Evolutionary conservation across 2,329 filamentous ascomycete species (phyloP).

Genomic region (Phoma sp.): DNA sequence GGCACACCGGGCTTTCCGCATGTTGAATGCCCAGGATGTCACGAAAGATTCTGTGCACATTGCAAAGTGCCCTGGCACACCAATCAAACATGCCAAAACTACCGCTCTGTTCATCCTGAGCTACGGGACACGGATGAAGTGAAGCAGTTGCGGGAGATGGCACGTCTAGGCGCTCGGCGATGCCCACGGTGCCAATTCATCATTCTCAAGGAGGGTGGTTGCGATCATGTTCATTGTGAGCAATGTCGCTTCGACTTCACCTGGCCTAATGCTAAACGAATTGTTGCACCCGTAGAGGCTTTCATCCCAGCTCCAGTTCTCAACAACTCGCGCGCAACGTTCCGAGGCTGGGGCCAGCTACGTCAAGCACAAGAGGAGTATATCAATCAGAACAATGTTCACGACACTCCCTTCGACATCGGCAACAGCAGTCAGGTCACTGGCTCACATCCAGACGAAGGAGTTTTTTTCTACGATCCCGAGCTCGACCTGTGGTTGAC

Average conservation of each 20-base stretch:
- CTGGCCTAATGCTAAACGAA: not conserved
- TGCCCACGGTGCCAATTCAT: slow-evolving; percentile 11
- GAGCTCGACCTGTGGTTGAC: not conserved
- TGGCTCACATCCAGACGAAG: not conserved
- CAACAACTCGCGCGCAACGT: not conserved
- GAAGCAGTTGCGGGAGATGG: not conserved
- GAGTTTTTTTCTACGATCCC: not conserved
- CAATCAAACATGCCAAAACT: slow-evolving; percentile 1
- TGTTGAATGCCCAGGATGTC: slow-evolving; percentile 3
- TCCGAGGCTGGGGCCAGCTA: not conserved
- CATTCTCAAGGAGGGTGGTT: slow-evolving; percentile 3
- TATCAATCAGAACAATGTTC: not conserved
- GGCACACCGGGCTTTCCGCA: not conserved
- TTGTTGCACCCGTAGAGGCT: not conserved
- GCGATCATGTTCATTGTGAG: slow-evolving; percentile 1
- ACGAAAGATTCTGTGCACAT: not conserved
- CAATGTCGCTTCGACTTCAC: not conserved
- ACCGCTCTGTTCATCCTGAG: not conserved
- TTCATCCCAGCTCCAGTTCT: not conserved
- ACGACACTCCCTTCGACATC: not conserved
- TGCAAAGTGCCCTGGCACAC: not conserved
- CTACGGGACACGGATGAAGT: not conserved
- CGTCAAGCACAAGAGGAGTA: not conserved
- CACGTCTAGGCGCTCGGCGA: slow-evolving; percentile 1
- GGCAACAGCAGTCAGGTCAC: not conserved